Conservation (phyloP, 345 rosid genomes). For the Carallia pectinifolia region DNA sequence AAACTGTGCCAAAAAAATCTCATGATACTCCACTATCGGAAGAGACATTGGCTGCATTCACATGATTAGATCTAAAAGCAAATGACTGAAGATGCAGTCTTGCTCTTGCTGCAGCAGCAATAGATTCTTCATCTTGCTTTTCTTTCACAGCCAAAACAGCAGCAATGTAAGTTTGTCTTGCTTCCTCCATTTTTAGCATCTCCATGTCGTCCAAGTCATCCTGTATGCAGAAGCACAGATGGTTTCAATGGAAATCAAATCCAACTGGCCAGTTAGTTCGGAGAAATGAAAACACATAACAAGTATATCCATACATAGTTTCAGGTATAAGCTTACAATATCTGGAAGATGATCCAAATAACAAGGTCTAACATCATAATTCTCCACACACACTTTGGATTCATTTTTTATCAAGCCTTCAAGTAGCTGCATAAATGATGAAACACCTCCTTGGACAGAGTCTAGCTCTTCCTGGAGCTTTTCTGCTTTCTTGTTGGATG, state of each 20-base stretch:
- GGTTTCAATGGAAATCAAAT: background rate
- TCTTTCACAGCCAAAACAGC: slow-evolving; percentile 71
- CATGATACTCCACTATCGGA: background rate
- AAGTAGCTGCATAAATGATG: slow-evolving; percentile 51
- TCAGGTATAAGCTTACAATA: slow-evolving; percentile 45
- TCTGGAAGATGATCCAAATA: slow-evolving; percentile 51
- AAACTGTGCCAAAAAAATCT: background rate
- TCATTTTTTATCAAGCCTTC: slow-evolving; percentile 56
- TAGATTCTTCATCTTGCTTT: slow-evolving; percentile 79
- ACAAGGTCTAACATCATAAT: slow-evolving; percentile 59
- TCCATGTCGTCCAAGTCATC: slow-evolving; percentile 51
- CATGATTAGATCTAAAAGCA: slow-evolving; percentile 38
- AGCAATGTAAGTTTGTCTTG: slow-evolving; percentile 61
- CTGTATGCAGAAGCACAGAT: slow-evolving; percentile 32
- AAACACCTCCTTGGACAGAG: slow-evolving; percentile 62
- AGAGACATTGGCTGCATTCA: background rate
- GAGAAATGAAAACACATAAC: slow-evolving; percentile 1
- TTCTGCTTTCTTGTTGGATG: slow-evolving; percentile 54
- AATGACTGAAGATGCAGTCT: slow-evolving; percentile 68
- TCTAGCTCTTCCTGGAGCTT: slow-evolving; percentile 76
- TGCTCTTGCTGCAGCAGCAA: slow-evolving; percentile 67
- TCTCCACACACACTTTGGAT: slow-evolving; percentile 31
- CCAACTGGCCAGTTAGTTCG: background rate
- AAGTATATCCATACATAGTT: background rate
- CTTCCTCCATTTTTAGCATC: slow-evolving; percentile 74